Base-by-base conservation (phyloP, 345 rosid species). In the Jatropha curcas region DNA sequence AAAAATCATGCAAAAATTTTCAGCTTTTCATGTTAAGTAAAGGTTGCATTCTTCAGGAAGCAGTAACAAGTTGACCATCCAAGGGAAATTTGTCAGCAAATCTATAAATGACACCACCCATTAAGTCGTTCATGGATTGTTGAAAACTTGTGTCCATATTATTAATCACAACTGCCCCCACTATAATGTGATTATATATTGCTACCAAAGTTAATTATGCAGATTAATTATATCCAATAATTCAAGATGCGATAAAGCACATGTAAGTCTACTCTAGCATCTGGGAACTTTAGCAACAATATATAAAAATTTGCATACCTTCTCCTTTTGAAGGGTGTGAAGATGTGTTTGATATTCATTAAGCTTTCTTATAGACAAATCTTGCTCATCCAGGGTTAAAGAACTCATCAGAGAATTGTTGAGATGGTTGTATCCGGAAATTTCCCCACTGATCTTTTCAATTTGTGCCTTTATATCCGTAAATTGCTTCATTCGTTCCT, bases 351-450 rank as follows among this genome's bases (percentile, higher is more conserved):
- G 93, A 84, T 84, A 88, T 73, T 95, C 99, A 46, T 82, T 82
- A 70, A 95, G 97, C 87, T 80, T 92, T 71, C 99, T 85, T 14
- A 87, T 28, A 0, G 99, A 87, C 82, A 95, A 85, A 83, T 92
- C 99, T 50, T 89, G 87, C 71, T 94, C 98, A 69, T 86, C 86
- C n/a, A 89, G 76, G 61, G 86, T 71, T 65, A 87, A 76, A 56
- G 86, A 74, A 78, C 70, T 77, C 74, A 71, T 73, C 72, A 82
- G 48, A 28, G 78, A 19, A 71, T 75, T 85, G 77, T 45, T 85
- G 30, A 82, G 73, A 74, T 81, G 72, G 79, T 76, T 79, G 62
- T 82, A 92, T 53, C 91, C 98, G 65, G 92, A 88, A 65, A 95
- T 90, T 80, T 95, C 99, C 1, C 88, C 86, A 51, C 85, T 83